phyloP scores from a whole-genome alignment of 768 basidiomycete genomes.

The Termitomyces sp. region DNA sequence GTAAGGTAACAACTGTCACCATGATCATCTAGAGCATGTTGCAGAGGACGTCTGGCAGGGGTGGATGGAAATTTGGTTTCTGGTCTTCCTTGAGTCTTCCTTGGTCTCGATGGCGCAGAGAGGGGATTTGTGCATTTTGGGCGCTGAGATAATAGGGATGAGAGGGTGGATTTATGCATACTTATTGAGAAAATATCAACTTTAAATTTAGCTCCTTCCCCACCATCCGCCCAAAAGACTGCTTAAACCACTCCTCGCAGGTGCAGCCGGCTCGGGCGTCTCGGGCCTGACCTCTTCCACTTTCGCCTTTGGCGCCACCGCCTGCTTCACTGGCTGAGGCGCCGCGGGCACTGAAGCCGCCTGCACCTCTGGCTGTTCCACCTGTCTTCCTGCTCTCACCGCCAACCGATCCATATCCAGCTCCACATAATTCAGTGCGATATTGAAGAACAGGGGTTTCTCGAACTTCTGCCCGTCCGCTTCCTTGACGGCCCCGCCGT shows the following conservation, averaged over 20 bases:
- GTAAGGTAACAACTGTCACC: too few species aligned
- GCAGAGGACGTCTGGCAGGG: too few species aligned
- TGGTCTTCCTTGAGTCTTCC: too few species aligned
- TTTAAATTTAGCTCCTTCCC: slow-evolving; percentile 42
- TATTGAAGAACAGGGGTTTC: slow-evolving; percentile 92
- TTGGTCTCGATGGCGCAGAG: too few species aligned
- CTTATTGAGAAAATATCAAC: neutral
- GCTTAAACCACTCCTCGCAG: slow-evolving; percentile 53
- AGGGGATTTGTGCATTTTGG: too few species aligned
- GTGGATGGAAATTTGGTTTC: too few species aligned
- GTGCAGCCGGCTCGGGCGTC: slow-evolving; percentile 47
- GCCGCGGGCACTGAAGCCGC: slow-evolving; percentile 16
- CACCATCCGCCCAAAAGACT: slow-evolving; percentile 82
- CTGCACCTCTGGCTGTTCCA: slow-evolving; percentile 9
- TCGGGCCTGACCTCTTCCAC: slow-evolving; percentile 48
- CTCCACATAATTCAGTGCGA: slow-evolving; percentile 89
- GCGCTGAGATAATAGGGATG: too few species aligned
- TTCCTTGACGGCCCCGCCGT: slow-evolving; percentile 58
- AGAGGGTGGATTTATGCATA: too few species aligned
- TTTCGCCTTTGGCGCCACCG: slow-evolving; percentile 52
- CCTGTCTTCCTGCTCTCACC: slow-evolving; percentile 64
- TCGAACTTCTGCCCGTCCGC: slow-evolving; percentile 45
- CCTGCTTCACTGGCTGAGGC: slow-evolving; percentile 32
- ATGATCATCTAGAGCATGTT: too few species aligned
- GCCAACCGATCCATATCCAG: slow-evolving; percentile 78